Evolutionary conservation across 257 asterid species (phyloP).

Genomic region (Przewalskia tangutica): DNA sequence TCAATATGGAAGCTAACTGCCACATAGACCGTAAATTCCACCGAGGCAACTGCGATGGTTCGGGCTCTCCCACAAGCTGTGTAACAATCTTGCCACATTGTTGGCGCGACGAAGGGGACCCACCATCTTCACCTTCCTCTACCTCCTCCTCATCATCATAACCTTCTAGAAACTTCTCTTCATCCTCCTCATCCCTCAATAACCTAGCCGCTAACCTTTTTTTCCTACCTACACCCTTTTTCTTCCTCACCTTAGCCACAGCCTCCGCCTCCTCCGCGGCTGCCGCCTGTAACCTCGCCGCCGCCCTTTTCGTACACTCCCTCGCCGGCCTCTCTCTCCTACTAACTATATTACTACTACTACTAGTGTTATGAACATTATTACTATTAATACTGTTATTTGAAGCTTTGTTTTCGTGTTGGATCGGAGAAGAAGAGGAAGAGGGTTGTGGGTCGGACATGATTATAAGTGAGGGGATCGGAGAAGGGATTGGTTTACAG

Average conservation of each 20-base stretch:
- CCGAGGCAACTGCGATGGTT: constrained; percentile 79
- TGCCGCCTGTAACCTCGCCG: constrained; percentile 53
- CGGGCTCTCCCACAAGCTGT: constrained; percentile 66
- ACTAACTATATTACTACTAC: constrained; percentile 3
- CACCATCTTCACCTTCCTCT: constrained; percentile 41
- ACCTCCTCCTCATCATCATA: constrained; percentile 23
- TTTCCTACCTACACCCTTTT: constrained; percentile 45
- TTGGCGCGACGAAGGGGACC: constrained; percentile 5
- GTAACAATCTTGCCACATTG: constrained; percentile 58
- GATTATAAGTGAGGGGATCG: constrained; percentile 7
- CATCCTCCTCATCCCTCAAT: constrained; percentile 66
- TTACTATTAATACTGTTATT: too few relatives aligned
- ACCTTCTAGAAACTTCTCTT: constrained; percentile 14
- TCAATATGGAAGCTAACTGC: constrained; percentile 90
- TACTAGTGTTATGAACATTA: neutral
- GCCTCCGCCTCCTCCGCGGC: neutral
- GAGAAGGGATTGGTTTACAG: constrained; percentile 24
- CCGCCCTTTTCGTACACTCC: constrained; percentile 95
- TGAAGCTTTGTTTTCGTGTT: neutral
- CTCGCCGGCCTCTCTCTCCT: constrained; percentile 90
- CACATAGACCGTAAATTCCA: constrained; percentile 89
- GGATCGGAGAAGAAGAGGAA: constrained; percentile 56
- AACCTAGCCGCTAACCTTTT: constrained; percentile 42
- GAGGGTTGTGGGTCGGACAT: constrained; percentile 35
- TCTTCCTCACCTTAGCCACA: constrained; percentile 51